Percentiles rank a stretch among this genome's conserved stretches.
Evolutionary conservation across 1,284 basidiomycete species (phyloP).

Genomic region (Nidula niveotomentosa): DNA sequence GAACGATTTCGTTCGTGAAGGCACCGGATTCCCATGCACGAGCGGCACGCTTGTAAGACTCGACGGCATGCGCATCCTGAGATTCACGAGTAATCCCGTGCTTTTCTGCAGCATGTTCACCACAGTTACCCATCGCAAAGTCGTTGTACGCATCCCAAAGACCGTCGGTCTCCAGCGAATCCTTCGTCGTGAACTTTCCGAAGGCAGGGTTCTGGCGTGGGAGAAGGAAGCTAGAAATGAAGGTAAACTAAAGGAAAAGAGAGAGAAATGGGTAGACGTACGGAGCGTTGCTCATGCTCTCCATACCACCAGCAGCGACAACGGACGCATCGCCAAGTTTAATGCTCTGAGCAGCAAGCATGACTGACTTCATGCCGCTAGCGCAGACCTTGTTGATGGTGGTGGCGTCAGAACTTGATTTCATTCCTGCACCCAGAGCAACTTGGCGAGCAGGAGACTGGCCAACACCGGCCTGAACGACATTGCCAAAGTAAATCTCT

Average conservation of each 20-base stretch:
- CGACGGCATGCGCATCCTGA: constrained; percentile 89
- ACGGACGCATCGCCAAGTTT: constrained; percentile 84
- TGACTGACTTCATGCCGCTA: constrained; percentile 93
- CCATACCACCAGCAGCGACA: constrained; percentile 94
- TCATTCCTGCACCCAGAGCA: constrained; percentile 84
- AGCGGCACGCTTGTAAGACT: constrained; percentile 93
- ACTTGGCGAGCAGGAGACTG: constrained; percentile 97
- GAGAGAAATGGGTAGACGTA: constrained; percentile 33
- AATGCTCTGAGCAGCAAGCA: constrained; percentile 91
- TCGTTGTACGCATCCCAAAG: constrained; percentile 97
- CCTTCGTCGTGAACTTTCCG: constrained; percentile 86
- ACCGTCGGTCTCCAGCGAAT: constrained; percentile 92
- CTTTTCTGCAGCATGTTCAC: constrained; percentile 86
- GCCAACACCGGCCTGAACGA: constrained; percentile 94
- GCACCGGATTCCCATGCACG: constrained; percentile 87
- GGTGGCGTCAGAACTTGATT: constrained; percentile 88
- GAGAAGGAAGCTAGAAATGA: constrained; percentile 75
- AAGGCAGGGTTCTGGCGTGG: constrained; percentile 88
- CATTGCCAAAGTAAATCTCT: constrained; percentile 97
- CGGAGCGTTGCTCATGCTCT: constrained; percentile 98
- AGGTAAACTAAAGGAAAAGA: constrained; percentile 2
- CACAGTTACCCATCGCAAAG: constrained; percentile 96
- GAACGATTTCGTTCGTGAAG: constrained; percentile 89
- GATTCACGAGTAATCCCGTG: constrained; percentile 82
- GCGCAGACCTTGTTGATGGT: constrained; percentile 99